Evolutionary conservation across 2,329 filamentous ascomycete genomes (phyloP).

Genomic region (Neonectria hederae): DNA sequence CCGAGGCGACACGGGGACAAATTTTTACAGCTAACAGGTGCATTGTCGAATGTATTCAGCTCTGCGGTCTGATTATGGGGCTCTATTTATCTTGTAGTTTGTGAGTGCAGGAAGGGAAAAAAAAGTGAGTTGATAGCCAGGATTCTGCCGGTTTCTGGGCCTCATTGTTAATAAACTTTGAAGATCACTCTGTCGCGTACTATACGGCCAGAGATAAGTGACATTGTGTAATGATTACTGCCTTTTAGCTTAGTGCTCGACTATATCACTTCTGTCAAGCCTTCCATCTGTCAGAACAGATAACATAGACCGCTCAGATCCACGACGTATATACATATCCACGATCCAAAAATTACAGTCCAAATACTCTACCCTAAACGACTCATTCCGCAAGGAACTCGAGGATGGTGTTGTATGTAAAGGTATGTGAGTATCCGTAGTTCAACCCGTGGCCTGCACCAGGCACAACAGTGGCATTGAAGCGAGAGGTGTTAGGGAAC

Average conservation of each 20-base stretch:
- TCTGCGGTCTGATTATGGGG: background rate
- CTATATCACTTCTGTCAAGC: background rate
- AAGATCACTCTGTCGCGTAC: background rate
- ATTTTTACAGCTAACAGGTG: too few species aligned
- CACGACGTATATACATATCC: background rate
- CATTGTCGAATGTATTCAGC: background rate
- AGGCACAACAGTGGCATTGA: conserved; percentile 64
- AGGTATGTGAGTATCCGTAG: conserved; percentile 49
- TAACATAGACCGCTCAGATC: background rate
- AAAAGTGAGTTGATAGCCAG: background rate
- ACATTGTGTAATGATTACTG: background rate
- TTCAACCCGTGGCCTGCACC: conserved; percentile 63
- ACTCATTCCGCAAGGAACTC: conserved; percentile 47
- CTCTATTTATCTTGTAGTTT: background rate
- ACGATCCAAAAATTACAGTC: too few species aligned
- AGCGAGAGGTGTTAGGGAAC: conserved; percentile 57
- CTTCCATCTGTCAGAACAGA: background rate
- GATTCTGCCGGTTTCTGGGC: background rate
- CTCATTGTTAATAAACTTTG: too few species aligned
- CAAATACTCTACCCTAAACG: background rate
- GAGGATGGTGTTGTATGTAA: conserved; percentile 49
- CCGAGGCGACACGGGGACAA: too few species aligned
- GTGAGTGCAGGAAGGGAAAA: too few species aligned
- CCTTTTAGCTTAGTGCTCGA: background rate
- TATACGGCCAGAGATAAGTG: background rate